phyloP scores from a whole-genome alignment of 2,329 filamentous ascomycete genomes.

The Trichophyton mentagrophytes region DNA sequence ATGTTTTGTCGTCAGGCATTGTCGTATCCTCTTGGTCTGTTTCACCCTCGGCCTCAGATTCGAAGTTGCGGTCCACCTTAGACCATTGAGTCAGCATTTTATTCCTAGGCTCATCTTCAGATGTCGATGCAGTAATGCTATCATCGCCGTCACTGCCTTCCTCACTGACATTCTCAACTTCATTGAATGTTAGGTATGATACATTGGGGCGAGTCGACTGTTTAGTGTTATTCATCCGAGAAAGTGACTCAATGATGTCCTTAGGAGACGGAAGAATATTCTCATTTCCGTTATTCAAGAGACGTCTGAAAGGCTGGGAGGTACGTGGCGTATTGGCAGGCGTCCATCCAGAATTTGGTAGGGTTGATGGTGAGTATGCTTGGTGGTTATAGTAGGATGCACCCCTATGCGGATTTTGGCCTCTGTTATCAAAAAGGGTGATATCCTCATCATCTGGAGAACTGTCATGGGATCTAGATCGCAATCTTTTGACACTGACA shows the following conservation, averaged over 20 bases:
- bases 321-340: conserved; percentile 31
- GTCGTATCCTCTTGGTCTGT: not conserved
- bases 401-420: not conserved
- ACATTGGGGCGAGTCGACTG: conserved; percentile 9
- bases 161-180: conserved; percentile 13
- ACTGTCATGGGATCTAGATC: conserved; percentile 1
- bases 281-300: not conserved
- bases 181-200: not conserved
- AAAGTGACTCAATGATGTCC: conserved; percentile 17
- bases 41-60: not conserved
- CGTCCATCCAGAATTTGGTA: conserved; percentile 15
- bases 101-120: conserved; percentile 11
- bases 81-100: not conserved
- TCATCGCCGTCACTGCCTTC: conserved; percentile 13
- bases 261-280: conserved; percentile 15
- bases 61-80: not conserved
- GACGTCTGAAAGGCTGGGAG: conserved; percentile 5
- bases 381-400: not conserved
- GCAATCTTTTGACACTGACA: conserved; percentile 5
- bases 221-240: conserved; percentile 10
- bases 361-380: not conserved
- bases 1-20: not conserved
- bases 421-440: not conserved
- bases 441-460: not conserved
- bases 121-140: not conserved